A percentile compares a stretch with the other conserved stretches of the same genome.
Evolutionary conservation across 306 rosid genomes (phyloP).

Genomic region (Prunus padus): DNA sequence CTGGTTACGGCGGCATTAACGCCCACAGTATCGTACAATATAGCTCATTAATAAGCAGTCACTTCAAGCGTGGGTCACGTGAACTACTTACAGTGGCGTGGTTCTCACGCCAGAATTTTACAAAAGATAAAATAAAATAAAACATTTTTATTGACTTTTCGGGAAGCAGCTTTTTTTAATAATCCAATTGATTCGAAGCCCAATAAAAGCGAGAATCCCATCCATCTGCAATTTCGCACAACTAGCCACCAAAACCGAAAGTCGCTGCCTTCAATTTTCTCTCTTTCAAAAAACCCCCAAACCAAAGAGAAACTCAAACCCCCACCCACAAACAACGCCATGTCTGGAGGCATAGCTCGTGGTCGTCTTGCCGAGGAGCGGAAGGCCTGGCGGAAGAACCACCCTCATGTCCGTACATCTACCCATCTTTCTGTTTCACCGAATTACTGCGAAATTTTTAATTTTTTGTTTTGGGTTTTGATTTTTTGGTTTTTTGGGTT

Average conservation of each 20-base stretch:
- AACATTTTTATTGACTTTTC: background rate
- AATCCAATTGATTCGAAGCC: background rate
- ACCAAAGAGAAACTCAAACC: background rate
- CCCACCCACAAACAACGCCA: slow-evolving; percentile 11
- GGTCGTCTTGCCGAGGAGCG: slow-evolving; percentile 94
- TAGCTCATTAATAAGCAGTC: background rate
- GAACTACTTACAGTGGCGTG: slow-evolving; percentile 32
- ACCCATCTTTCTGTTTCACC: background rate
- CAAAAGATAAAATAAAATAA: background rate
- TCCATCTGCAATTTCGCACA: background rate
- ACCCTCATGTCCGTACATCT: slow-evolving; percentile 74
- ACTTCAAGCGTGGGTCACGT: slow-evolving; percentile 5
- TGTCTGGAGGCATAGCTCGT: slow-evolving; percentile 76
- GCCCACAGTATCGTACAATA: background rate
- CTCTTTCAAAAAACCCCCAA: background rate
- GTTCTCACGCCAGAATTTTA: slow-evolving; percentile 50
- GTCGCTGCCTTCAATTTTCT: background rate
- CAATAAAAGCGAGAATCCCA: slow-evolving; percentile 1
- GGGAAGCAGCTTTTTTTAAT: background rate
- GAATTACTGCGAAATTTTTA: background rate
- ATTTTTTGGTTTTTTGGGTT: slow-evolving; percentile 5
- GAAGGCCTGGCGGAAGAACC: slow-evolving; percentile 92
- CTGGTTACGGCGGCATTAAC: too few relatives aligned
- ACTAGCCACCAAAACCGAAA: background rate
- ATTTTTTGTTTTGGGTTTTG: background rate